Base-by-base conservation (phyloP, 768 basidiomycete species). In the Pleurotus citrinopileatus region DNA sequence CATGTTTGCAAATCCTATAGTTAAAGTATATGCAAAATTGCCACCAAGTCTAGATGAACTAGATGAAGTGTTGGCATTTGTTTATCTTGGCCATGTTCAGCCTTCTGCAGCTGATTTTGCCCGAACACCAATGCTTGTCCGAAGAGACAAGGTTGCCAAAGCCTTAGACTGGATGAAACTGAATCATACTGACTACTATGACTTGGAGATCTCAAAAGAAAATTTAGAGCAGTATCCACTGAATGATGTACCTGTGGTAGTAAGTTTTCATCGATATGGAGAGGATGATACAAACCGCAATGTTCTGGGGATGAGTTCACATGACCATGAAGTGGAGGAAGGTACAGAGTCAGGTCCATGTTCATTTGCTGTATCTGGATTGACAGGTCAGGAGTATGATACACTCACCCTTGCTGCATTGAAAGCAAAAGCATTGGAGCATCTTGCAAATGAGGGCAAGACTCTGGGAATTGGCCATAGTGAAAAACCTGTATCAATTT, bases 311-410 rank as follows among this genome's bases (percentile, higher is more conserved):
- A 8, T 46, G 12, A 50, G 52, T 42, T 53, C 44, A 5, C 26
- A 48, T 45, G 60, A 61, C 40, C 53, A 43, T 32, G 58, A 59
- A 23, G 28, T 46, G 10, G 63, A 65, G 37, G 57, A 55, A 52
- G 70, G 71, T 1, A 60, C 56, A 0, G 55, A 56, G 20, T 36
- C 48, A 0, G 73, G 70, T 5, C 27, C 26, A 0, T 75, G 74
- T 58, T 62, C 73, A 0, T 74, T 76, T 53, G 53, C 63, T 13
- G 71, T 78, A 0, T 70, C 73, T 57, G 70, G 73, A 8, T 15
- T 78, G 0, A 67, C 65, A 2, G 63, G 64, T 25, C 59, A 64
- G 28, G 44, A 60, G 4, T 46, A 46, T 5, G 37, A 36, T 7
- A 59, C 60, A 2, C 58, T 65, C 23, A 36, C 56, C 0, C 37